Conservation (phyloP, 139 green algal genomes). For the Tetratostichococcus sp. region DNA sequence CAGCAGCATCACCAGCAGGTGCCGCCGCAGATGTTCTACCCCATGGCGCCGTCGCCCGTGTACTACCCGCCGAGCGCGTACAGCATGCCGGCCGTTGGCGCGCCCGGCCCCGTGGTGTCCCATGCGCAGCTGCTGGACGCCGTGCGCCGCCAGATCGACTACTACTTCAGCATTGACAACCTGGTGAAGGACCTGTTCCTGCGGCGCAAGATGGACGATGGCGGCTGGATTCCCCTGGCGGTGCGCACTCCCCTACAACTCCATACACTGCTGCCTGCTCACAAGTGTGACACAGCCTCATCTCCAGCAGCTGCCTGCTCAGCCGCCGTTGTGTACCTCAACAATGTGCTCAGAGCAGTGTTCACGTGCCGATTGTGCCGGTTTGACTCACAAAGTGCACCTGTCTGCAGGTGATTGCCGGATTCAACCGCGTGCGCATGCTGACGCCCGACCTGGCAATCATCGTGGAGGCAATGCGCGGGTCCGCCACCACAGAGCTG, state of each 20-base stretch:
- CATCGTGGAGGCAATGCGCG: constrained; percentile 60
- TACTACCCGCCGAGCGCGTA: constrained; percentile 72
- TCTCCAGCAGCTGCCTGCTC: too few relatives aligned
- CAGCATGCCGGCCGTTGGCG: constrained; percentile 11
- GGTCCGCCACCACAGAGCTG: constrained; percentile 47
- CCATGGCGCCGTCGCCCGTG: constrained; percentile 41
- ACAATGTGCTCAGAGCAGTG: too few relatives aligned
- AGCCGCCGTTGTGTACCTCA: too few relatives aligned
- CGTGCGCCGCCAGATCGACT: constrained; percentile 81
- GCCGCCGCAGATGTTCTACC: constrained; percentile 25
- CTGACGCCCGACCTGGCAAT: constrained; percentile 79
- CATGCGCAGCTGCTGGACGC: constrained; percentile 52
- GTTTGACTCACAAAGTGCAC: constrained; percentile 2
- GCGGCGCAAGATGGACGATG: constrained; percentile 87
- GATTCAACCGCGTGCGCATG: constrained; percentile 92
- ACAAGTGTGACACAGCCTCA: too few relatives aligned
- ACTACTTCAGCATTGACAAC: constrained; percentile 96
- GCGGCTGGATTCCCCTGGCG: constrained; percentile 85
- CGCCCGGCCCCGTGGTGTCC: constrained; percentile 8
- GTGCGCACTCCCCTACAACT: neutral
- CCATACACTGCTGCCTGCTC: too few relatives aligned
- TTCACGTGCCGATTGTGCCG: too few relatives aligned
- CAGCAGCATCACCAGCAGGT: neutral
- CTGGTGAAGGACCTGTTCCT: constrained; percentile 92
- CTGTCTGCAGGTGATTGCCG: constrained; percentile 52